phyloP scores from a whole-genome alignment of 495 filamentous ascomycete genomes.

The Parathielavia appendiculata region DNA sequence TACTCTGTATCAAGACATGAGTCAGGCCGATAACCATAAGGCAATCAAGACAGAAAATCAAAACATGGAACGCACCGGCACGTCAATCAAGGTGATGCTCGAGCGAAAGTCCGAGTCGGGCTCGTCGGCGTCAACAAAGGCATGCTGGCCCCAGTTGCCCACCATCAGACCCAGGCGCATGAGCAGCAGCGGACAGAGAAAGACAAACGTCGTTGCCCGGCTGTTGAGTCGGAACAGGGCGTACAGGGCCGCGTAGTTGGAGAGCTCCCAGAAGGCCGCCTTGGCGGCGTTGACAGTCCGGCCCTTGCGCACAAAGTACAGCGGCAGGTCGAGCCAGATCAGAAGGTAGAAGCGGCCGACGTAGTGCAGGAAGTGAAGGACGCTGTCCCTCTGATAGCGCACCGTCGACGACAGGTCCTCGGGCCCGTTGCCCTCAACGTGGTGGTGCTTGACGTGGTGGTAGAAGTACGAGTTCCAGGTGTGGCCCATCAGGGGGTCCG shows the following conservation, averaged over 20 bases:
- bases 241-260: conserved; percentile 6
- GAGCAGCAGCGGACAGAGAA: not conserved
- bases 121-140: conserved; percentile 5
- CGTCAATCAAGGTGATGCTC: not conserved
- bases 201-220: not conserved
- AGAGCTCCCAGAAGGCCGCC: conserved; percentile 2
- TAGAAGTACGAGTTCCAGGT: conserved; percentile 7
- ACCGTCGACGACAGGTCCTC: conserved; percentile 7
- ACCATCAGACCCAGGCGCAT: conserved; percentile 7
- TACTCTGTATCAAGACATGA: not conserved
- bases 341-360: not conserved
- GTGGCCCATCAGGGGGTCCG: conserved; percentile 10
- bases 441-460: conserved; percentile 11
- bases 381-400: conserved; percentile 1
- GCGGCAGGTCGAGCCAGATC: conserved; percentile 7
- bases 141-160: conserved; percentile 9
- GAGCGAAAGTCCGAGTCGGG: conserved; percentile 7
- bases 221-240: not conserved
- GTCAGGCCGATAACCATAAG: not conserved
- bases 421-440: conserved; percentile 9
- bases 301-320: conserved; percentile 3
- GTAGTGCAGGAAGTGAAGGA: conserved; percentile 5
- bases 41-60: not conserved
- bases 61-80: not conserved
- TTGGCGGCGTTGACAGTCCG: not conserved